Evolutionary conservation across 352 stramenopile species (phyloP).

Genomic region (Albugo laibachii): DNA sequence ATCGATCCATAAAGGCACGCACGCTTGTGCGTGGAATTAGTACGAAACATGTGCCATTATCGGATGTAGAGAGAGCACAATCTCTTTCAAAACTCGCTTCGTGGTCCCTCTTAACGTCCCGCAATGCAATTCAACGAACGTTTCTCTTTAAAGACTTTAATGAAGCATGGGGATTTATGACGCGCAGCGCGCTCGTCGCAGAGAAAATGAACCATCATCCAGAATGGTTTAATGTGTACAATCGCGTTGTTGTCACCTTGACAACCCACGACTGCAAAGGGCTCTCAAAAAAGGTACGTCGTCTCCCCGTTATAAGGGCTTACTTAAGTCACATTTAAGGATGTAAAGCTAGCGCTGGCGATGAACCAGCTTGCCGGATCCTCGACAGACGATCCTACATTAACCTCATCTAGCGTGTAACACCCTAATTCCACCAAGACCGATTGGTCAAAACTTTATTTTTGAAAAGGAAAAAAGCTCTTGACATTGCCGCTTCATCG

Average conservation of each 20-base stretch:
- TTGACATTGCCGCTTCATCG: too few relatives aligned
- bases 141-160: constrained; percentile 79
- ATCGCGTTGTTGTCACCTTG: constrained; percentile 89
- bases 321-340: constrained; percentile 13
- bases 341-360: constrained; percentile 40
- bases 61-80: neutral
- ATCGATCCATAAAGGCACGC: too few relatives aligned
- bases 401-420: too few relatives aligned
- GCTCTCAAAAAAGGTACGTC: constrained; percentile 74
- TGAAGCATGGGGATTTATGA: constrained; percentile 70
- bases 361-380: constrained; percentile 19
- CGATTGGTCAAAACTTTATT: too few relatives aligned
- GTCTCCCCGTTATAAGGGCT: constrained; percentile 2
- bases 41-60: constrained; percentile 1
- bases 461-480: too few relatives aligned
- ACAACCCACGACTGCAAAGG: constrained; percentile 92
- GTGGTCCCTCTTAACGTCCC: neutral
- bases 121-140: constrained; percentile 64
- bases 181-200: constrained; percentile 34
- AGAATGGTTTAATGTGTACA: constrained; percentile 99
- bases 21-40: too few relatives aligned
- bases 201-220: constrained; percentile 93
- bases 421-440: too few relatives aligned
- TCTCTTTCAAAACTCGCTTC: constrained; percentile 1
- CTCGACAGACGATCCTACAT: too few relatives aligned